Conservation (phyloP, 345 rosid species). For the Isatis tinctoria region DNA sequence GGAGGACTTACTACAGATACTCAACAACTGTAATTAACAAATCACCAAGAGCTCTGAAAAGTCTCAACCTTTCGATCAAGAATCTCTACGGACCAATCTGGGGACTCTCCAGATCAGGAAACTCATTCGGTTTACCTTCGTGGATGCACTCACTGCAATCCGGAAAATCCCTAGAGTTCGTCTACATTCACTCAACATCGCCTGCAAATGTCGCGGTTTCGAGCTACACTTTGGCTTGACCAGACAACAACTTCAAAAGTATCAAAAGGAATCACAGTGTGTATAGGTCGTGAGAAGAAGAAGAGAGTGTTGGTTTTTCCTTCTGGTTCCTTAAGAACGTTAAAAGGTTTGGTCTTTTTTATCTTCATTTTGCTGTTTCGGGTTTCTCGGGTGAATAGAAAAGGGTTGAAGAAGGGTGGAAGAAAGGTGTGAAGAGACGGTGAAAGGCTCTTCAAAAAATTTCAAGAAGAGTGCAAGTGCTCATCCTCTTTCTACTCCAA, state of each 20-base stretch:
- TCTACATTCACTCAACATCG: conserved; percentile 75
- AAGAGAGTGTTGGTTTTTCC: conserved; percentile 25
- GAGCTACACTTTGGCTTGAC: conserved; percentile 67
- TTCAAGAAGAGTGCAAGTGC: conserved; percentile 50
- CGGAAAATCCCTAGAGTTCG: conserved; percentile 79
- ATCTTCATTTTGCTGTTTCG: conserved; percentile 32
- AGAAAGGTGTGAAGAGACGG: conserved; percentile 36
- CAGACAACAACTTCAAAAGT: conserved; percentile 5
- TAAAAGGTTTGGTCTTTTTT: conserved; percentile 32
- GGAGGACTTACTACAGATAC: conserved; percentile 80
- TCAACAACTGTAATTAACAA: conserved; percentile 73
- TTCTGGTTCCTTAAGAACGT: conserved; percentile 55
- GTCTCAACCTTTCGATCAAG: conserved; percentile 64
- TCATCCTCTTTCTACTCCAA: conserved; percentile 96
- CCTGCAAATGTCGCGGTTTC: conserved; percentile 68
- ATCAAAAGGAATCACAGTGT: conserved; percentile 17
- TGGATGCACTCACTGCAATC: conserved; percentile 70
- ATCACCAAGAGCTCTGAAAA: conserved; percentile 55
- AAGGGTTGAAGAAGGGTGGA: conserved; percentile 29
- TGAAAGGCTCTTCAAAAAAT: conserved; percentile 34
- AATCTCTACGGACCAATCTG: conserved; percentile 92
- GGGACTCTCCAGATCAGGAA: conserved; percentile 64
- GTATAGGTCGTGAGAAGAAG: conserved; percentile 28
- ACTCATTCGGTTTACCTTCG: conserved; percentile 61
- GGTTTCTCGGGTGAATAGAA: conserved; percentile 26